Evolutionary conservation across 768 basidiomycete species (phyloP), one percentile per base, ranked within the genome.

Genomic region (Pisolithus tinctorius): DNA sequence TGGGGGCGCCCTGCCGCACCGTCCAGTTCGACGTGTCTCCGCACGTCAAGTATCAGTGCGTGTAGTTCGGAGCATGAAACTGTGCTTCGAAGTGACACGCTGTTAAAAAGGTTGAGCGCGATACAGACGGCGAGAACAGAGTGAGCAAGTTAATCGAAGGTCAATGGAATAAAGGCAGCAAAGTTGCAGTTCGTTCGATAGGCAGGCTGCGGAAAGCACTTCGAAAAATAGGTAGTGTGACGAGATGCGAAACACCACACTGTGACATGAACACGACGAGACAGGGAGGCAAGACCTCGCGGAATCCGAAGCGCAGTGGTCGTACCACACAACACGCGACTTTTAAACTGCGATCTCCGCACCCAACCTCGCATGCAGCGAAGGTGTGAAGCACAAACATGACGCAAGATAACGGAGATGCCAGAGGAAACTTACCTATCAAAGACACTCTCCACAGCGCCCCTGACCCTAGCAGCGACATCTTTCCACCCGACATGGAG

Each of bases 401-500:
- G 20, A 40, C 20, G 16, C n/a, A 17, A n/a, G n/a, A n/a, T n/a
- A n/a, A 16, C 14, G 14, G 16, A 34, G 25, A 46, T n/a, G 30
- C 44, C 4, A 5, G 6, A 23, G 30, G 13, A 11, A 20, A 10
- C 88, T 57, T 53, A 94, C 93, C 81, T 81, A 48, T 89, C 84
- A 51, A 96, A 89, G 0, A 88, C 89, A 52, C 85, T 84, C 59
- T 90, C 84, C 0, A 93, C 90, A 0, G 80, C 86, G 31, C 77
- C 69, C 57, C 83, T 70, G 0, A 93, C 87, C 37, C 88, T 72
- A 56, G 82, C 81, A 0, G 80, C 82, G 0, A 97, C 77, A 52
- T 86, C 84, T 58, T 85, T 88, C 93, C 93, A 95, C 0, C 94
- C 93, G 4, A 92, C 86, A 62, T 96, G 84, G 50, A 95, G 60